Conservation (phyloP, 2,329 filamentous ascomycete species). For the Lecanosticta acicola region DNA sequence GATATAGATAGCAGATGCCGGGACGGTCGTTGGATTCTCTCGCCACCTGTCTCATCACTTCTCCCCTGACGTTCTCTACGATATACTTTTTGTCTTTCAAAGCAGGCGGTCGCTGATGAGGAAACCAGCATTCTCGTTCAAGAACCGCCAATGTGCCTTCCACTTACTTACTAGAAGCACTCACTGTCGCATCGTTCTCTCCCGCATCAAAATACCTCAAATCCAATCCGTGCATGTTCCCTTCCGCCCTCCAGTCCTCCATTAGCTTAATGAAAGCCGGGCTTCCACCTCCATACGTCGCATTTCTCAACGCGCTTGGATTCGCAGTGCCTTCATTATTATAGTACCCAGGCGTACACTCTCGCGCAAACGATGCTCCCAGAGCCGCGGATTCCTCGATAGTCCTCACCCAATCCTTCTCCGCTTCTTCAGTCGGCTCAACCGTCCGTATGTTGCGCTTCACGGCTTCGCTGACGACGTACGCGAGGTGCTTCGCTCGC, state of each 20-base stretch:
- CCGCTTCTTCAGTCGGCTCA: conserved; percentile 43
- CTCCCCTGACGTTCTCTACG: conserved; percentile 3
- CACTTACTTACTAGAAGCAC: too few relatives aligned
- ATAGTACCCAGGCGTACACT: conserved; percentile 52
- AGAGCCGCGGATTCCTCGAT: conserved; percentile 39
- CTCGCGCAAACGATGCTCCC: conserved; percentile 35
- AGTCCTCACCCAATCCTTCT: conserved; percentile 43
- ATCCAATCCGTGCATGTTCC: conserved; percentile 18
- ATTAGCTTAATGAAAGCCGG: conserved; percentile 20
- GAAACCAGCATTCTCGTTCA: too few relatives aligned
- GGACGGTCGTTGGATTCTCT: neutral
- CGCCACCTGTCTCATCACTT: neutral
- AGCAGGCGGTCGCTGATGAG: conserved; percentile 35
- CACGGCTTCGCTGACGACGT: conserved; percentile 38
- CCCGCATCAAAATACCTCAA: conserved; percentile 10
- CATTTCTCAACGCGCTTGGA: conserved; percentile 12
- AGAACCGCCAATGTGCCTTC: too few relatives aligned
- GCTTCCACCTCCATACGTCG: conserved; percentile 17
- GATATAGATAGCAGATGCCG: neutral
- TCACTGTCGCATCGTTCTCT: neutral
- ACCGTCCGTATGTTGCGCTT: conserved; percentile 29
- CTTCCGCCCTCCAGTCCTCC: conserved; percentile 16
- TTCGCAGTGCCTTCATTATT: conserved; percentile 40
- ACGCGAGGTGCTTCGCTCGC: conserved; percentile 40
- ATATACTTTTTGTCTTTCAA: conserved; percentile 36